A percentile compares a stretch with the other conserved stretches of the same genome.
Conservation (phyloP, 192 early-diverging fungal genomes). For the Rhizoclosmatium globosum region DNA sequence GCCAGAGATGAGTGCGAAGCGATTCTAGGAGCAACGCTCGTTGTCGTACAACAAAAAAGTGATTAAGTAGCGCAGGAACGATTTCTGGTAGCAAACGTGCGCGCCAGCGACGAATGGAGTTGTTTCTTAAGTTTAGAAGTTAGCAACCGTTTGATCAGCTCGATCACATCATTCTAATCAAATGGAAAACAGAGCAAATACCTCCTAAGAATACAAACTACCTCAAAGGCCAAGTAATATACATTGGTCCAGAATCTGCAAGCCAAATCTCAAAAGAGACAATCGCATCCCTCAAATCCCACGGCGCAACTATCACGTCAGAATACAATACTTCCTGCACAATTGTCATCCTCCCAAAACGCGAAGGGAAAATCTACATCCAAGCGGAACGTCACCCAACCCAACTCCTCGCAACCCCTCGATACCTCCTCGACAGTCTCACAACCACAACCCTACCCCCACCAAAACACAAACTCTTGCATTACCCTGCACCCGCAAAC, state of each 20-base stretch:
- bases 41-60: no score
- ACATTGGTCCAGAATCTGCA: conserved; percentile 2
- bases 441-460: conserved; percentile 42
- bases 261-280: no score
- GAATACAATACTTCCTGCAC: conserved; percentile 13
- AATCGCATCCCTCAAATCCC: no score
- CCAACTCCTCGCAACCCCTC: conserved; percentile 52
- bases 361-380: conserved; percentile 23
- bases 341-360: conserved; percentile 25
- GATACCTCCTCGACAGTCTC: conserved; percentile 63
- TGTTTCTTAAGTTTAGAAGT: no score
- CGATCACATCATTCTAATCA: no score
- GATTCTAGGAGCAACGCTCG: no score
- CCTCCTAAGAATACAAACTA: conserved; percentile 32
- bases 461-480: conserved; percentile 55
- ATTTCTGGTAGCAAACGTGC: no score
- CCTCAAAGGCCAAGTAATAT: conserved; percentile 34
- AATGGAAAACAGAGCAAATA: background rate
- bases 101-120: no score
- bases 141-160: no score
- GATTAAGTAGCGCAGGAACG: no score
- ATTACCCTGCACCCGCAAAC: conserved; percentile 64
- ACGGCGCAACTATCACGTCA: background rate
- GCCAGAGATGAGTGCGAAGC: no score
- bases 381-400: background rate